Conservation (phyloP, 2,329 filamentous ascomycete genomes). For the Venturia oleaginea region DNA sequence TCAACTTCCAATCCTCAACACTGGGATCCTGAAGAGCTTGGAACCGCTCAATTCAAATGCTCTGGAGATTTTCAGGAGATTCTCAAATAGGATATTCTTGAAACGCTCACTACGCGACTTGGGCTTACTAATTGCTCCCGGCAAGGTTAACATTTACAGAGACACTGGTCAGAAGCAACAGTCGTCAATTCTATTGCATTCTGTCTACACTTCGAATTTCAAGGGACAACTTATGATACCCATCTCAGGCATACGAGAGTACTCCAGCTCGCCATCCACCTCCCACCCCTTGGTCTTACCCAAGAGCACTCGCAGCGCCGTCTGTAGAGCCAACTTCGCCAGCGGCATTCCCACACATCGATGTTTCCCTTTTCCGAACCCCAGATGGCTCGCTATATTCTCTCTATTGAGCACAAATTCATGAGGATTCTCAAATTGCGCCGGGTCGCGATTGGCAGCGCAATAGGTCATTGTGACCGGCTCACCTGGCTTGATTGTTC, state of each 20-base stretch:
- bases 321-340: conserved; percentile 11
- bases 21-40: not conserved
- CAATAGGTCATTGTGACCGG: conserved; percentile 12
- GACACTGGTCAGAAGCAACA: not conserved
- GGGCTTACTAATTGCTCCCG: not conserved
- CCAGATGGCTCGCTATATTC: conserved; percentile 13
- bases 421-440: conserved; percentile 1
- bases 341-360: conserved; percentile 13
- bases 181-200: not conserved
- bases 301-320: not conserved
- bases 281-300: conserved; percentile 12
- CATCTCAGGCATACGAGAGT: conserved; percentile 14
- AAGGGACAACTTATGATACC: conserved; percentile 14
- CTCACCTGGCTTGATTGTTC: conserved; percentile 9
- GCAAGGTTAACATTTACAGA: not conserved
- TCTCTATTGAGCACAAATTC: conserved; percentile 11
- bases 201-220: conserved; percentile 3
- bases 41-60: too few relatives aligned
- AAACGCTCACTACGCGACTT: not conserved
- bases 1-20: too few relatives aligned
- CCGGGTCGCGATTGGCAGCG: conserved; percentile 13
- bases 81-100: not conserved
- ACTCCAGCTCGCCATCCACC: conserved; percentile 11
- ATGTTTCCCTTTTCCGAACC: conserved; percentile 11
- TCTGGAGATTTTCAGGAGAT: too few relatives aligned